A percentile compares a stretch with the other conserved stretches of the same genome.
These are phyloP conservation scores for Lipomyces kockii DNA, from an alignment of 805 yeast genomes.

Conservation along the genomic window DNA sequence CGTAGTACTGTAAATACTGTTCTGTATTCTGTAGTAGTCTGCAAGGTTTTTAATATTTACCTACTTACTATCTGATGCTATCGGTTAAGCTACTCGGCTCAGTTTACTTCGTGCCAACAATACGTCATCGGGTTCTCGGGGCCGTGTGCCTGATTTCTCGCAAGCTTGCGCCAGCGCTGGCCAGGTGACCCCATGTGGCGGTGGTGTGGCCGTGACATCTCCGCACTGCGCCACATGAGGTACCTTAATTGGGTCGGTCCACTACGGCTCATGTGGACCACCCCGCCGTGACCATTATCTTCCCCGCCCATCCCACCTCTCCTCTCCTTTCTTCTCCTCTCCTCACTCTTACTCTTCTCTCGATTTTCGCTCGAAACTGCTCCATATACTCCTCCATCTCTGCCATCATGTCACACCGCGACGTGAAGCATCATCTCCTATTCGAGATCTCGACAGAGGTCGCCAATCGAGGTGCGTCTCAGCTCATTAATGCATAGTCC, in stretches of 20 bases:
- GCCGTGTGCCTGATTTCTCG: too few species aligned
- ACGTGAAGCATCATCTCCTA: conserved; percentile 81
- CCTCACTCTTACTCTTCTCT: background rate
- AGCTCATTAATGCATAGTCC: background rate
- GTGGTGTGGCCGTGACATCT: background rate
- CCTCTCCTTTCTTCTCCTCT: background rate
- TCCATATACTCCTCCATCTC: conserved; percentile 1
- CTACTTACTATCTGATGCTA: too few species aligned
- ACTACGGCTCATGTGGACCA: background rate
- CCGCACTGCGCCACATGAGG: conserved; percentile 1
- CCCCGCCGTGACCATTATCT: background rate
- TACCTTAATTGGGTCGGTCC: background rate
- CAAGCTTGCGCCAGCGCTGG: background rate
- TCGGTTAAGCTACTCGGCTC: too few species aligned
- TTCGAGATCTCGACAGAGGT: conserved; percentile 97
- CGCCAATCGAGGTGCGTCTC: conserved; percentile 61
- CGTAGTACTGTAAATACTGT: too few species aligned
- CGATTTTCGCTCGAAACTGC: background rate
- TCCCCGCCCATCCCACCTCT: background rate
- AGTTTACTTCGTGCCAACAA: too few species aligned
- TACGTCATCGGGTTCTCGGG: too few species aligned
- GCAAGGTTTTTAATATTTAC: too few species aligned
- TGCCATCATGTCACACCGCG: conserved; percentile 59
- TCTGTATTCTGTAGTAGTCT: too few species aligned
- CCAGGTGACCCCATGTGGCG: conserved; percentile 5